Conservation (phyloP, 352 stramenopile species). For the Pythium utonaiense region DNA sequence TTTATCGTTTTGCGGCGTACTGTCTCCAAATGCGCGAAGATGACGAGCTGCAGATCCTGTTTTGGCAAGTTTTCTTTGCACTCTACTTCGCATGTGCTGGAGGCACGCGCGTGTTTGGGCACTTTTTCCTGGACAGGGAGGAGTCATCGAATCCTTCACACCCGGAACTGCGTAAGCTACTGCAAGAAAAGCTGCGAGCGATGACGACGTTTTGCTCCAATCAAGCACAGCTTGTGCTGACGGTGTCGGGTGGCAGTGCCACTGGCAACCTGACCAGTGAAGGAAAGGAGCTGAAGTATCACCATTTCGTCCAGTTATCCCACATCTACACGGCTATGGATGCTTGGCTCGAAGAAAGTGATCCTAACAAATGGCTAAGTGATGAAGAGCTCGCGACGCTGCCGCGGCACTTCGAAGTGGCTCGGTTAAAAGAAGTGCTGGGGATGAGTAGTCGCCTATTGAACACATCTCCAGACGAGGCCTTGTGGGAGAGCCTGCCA, state of each 20-base stretch:
- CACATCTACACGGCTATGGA: slow-evolving; percentile 74
- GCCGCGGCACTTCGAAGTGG: slow-evolving; percentile 71
- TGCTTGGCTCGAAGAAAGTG: slow-evolving; percentile 76
- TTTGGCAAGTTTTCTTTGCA: slow-evolving; percentile 42
- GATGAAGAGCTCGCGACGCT: slow-evolving; percentile 66
- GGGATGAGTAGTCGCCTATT: slow-evolving; percentile 62
- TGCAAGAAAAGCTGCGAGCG: slow-evolving; percentile 30
- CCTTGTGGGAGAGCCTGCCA: slow-evolving; percentile 45
- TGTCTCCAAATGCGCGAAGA: slow-evolving; percentile 24
- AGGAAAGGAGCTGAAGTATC: slow-evolving; percentile 29
- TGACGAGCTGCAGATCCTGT: slow-evolving; percentile 32
- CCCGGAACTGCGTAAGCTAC: slow-evolving; percentile 18
- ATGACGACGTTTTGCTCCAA: slow-evolving; percentile 33
- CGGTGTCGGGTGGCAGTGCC: slow-evolving; percentile 10
- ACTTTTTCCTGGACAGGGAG: slow-evolving; percentile 30
- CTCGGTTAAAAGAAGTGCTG: slow-evolving; percentile 65
- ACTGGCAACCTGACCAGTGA: slow-evolving; percentile 21
- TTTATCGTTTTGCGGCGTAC: slow-evolving; percentile 30
- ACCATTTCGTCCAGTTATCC: slow-evolving; percentile 30
- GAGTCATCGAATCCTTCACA: slow-evolving; percentile 22
- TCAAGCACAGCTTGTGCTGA: slow-evolving; percentile 28
- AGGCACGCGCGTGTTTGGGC: slow-evolving; percentile 29
- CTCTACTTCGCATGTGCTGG: slow-evolving; percentile 35
- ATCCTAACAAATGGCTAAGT: slow-evolving; percentile 78
- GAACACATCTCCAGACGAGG: slow-evolving; percentile 23